Percentiles rank a stretch among this genome's conserved stretches.
phyloP scores from a whole-genome alignment of 805 yeast genomes.

The Cyberlindnera samutprakarnensis region DNA sequence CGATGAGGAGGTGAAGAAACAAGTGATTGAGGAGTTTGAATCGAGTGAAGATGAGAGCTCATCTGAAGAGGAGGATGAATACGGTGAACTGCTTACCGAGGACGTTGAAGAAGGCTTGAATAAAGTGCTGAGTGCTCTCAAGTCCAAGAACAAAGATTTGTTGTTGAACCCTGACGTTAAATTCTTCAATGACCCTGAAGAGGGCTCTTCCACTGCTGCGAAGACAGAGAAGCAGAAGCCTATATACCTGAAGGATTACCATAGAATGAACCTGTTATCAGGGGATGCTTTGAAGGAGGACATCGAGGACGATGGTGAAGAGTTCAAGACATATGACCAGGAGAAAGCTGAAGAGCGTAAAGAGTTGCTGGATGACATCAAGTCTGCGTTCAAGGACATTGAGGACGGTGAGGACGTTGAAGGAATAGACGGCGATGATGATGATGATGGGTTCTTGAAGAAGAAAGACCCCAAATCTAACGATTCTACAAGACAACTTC shows the following conservation, averaged over 20 bases:
- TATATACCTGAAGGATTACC: conserved; percentile 85
- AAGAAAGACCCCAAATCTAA: conserved; percentile 39
- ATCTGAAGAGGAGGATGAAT: conserved; percentile 75
- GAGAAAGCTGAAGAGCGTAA: conserved; percentile 70
- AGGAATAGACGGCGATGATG: conserved; percentile 27
- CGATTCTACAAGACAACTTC: conserved; percentile 32
- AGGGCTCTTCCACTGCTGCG: conserved; percentile 9
- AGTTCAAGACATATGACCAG: conserved; percentile 61
- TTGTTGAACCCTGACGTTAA: conserved; percentile 59
- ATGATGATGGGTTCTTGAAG: conserved; percentile 34
- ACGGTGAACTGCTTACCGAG: conserved; percentile 79
- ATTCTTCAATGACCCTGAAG: conserved; percentile 64
- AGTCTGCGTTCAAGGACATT: conserved; percentile 50
- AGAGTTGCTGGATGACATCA: conserved; percentile 70
- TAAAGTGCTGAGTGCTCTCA: conserved; percentile 64
- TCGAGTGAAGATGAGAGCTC: conserved; percentile 30
- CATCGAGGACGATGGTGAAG: conserved; percentile 32
- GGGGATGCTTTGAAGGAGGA: conserved; percentile 54
- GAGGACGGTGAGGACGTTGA: conserved; percentile 33
- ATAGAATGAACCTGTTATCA: conserved; percentile 70
- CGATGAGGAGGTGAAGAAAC: conserved; percentile 18
- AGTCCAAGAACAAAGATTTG: conserved; percentile 55
- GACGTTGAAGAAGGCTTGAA: conserved; percentile 77
- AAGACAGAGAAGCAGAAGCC: conserved; percentile 49
- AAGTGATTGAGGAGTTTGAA: conserved; percentile 25